A percentile compares a stretch with the other conserved stretches of the same genome.
Evolutionary conservation across 1,284 basidiomycete species (phyloP).

Genomic region (Sporisorium sorghi): DNA sequence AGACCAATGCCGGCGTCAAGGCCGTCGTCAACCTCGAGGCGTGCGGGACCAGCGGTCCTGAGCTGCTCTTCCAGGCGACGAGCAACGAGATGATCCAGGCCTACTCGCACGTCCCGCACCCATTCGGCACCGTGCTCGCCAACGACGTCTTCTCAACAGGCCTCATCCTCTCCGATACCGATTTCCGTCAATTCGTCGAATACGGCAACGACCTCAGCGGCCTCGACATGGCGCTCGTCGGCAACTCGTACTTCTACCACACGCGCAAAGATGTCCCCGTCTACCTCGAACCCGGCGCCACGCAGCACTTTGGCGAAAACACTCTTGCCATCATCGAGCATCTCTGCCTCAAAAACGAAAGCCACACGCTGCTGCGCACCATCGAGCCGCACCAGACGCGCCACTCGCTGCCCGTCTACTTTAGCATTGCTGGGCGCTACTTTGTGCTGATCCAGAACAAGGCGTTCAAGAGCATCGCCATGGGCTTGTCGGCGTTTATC

Average conservation of each 20-base stretch:
- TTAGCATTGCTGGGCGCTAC: conserved; percentile 69
- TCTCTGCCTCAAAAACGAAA: conserved; percentile 73
- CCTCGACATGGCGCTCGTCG: conserved; percentile 87
- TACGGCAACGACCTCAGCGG: conserved; percentile 75
- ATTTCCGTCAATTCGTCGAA: conserved; percentile 82
- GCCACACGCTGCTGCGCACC: conserved; percentile 62
- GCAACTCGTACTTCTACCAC: conserved; percentile 92
- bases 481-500: conserved; percentile 60
- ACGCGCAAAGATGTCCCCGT: conserved; percentile 86
- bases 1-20: conserved; percentile 75
- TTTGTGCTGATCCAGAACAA: conserved; percentile 73
- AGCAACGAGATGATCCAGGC: conserved; percentile 92
- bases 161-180: conserved; percentile 76
- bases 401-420: conserved; percentile 78
- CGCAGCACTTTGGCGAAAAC: conserved; percentile 92
- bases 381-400: conserved; percentile 39
- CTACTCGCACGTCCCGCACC: conserved; percentile 86
- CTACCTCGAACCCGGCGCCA: conserved; percentile 81
- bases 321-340: conserved; percentile 83
- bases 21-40: conserved; percentile 94
- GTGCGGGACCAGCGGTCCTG: conserved; percentile 87
- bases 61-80: conserved; percentile 94
- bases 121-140: conserved; percentile 89
- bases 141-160: conserved; percentile 95
- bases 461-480: conserved; percentile 64